These are phyloP conservation scores for Calonectria pauciramosa DNA, from an alignment of 2,329 filamentous ascomycete genomes.

Conservation along the genomic window DNA sequence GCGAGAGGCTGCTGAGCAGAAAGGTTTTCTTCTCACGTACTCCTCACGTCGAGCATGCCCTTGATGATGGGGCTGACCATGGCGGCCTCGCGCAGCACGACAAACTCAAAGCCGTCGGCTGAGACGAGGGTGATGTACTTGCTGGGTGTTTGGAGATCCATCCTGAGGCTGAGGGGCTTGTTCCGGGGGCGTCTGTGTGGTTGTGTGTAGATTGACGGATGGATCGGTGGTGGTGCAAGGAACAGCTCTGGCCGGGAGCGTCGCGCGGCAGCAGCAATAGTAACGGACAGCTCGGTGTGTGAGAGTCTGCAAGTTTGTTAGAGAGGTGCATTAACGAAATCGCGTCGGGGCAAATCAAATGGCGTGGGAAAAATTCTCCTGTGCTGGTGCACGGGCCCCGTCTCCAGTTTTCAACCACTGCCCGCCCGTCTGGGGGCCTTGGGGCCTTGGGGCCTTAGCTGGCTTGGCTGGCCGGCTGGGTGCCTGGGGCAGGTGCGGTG, in stretches of 20 bases:
- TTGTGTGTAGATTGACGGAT: not conserved
- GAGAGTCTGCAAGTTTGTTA: conserved; percentile 27
- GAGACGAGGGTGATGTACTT: conserved; percentile 86
- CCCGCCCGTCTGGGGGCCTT: conserved; percentile 14
- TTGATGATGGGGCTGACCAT: conserved; percentile 79
- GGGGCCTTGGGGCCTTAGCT: not conserved
- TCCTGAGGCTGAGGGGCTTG: conserved; percentile 22
- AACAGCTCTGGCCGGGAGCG: conserved; percentile 5
- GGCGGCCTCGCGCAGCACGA: conserved; percentile 79
- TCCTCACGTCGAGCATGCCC: conserved; percentile 79
- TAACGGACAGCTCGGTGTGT: conserved; percentile 17
- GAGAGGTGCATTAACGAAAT: conserved; percentile 30
- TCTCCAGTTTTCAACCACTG: conserved; percentile 31
- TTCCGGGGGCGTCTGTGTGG: not conserved
- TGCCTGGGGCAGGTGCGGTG: not conserved
- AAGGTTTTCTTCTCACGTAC: conserved; percentile 54
- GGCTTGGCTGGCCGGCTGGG: not conserved
- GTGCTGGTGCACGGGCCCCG: conserved; percentile 40
- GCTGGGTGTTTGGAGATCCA: conserved; percentile 53
- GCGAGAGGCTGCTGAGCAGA: not conserved
- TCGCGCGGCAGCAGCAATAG: conserved; percentile 25
- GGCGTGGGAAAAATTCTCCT: conserved; percentile 38
- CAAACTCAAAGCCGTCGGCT: conserved; percentile 82
- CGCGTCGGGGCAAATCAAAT: conserved; percentile 32
- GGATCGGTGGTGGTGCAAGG: not conserved